Evolutionary conservation across 345 rosid species (phyloP).

Genomic region (Populus tremula): DNA sequence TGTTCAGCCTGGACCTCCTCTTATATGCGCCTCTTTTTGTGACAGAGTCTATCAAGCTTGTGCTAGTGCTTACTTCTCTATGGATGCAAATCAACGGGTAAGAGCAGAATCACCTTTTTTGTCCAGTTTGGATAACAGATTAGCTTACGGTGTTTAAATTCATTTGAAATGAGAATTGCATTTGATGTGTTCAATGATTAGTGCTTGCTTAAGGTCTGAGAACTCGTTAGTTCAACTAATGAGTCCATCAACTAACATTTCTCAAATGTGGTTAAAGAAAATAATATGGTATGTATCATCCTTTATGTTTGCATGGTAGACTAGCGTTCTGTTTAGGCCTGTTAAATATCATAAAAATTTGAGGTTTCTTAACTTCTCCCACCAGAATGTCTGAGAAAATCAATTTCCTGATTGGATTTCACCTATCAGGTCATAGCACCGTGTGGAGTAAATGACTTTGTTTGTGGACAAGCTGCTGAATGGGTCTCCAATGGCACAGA

Average conservation of each 20-base stretch:
- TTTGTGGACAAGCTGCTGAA: conserved; percentile 78
- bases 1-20: conserved; percentile 80
- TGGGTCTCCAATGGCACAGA: conserved; percentile 87
- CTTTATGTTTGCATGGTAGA: neutral
- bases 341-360: neutral
- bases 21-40: conserved; percentile 73
- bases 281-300: neutral
- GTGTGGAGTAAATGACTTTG: conserved; percentile 70
- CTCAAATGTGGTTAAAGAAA: neutral
- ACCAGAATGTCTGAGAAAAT: conserved; percentile 9
- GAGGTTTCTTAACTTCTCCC: neutral
- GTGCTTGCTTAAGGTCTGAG: conserved; percentile 9
- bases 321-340: neutral
- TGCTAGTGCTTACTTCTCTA: conserved; percentile 76
- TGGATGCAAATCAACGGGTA: conserved; percentile 68
- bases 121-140: neutral
- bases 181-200: neutral
- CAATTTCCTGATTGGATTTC: conserved; percentile 20
- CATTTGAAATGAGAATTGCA: neutral
- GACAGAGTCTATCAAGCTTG: conserved; percentile 75
- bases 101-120: neutral
- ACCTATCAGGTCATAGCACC: conserved; percentile 61
- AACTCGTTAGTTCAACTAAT: neutral
- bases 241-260: neutral
- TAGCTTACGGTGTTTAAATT: neutral